Percentiles rank a stretch among this genome's conserved stretches.
phyloP scores from a whole-genome alignment of 2,329 filamentous ascomycete species.

The Xylaria hypoxylon region DNA sequence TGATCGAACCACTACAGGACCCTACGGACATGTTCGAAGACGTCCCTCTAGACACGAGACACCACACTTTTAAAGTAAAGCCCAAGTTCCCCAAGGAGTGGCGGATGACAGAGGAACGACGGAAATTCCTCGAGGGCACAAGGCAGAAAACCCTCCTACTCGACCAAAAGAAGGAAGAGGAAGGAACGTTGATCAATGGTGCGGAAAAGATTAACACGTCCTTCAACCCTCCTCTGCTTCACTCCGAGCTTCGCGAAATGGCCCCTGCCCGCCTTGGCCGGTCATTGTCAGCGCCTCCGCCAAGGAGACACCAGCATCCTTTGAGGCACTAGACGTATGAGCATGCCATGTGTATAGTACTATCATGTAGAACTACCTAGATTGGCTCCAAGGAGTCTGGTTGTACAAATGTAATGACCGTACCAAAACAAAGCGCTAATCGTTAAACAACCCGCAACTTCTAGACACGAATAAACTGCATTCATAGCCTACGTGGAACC shows the following conservation, averaged over 20 bases:
- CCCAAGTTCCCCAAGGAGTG: slow-evolving; percentile 84
- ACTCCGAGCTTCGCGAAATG: slow-evolving; percentile 10
- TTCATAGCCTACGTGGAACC: neutral
- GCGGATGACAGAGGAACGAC: slow-evolving; percentile 79
- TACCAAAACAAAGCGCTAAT: neutral
- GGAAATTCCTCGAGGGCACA: slow-evolving; percentile 70
- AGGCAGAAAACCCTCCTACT: slow-evolving; percentile 64
- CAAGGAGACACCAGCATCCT: neutral
- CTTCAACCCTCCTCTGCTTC: slow-evolving; percentile 41
- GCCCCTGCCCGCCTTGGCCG: slow-evolving; percentile 10
- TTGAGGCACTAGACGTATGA: slow-evolving; percentile 21
- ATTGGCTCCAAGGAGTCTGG: slow-evolving; percentile 10
- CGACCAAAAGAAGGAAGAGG: slow-evolving; percentile 66
- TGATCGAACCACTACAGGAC: slow-evolving; percentile 61
- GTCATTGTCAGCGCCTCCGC: slow-evolving; percentile 3
- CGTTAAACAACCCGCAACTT: neutral
- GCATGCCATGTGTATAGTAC: slow-evolving; percentile 31
- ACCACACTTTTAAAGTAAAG: slow-evolving; percentile 77
- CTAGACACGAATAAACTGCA: neutral
- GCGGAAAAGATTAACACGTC: slow-evolving; percentile 59
- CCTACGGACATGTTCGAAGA: slow-evolving; percentile 85
- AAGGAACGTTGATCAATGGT: slow-evolving; percentile 71
- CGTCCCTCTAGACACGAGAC: slow-evolving; percentile 87
- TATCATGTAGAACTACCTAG: slow-evolving; percentile 29
- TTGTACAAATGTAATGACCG: slow-evolving; percentile 29